Base-by-base conservation (phyloP, 257 asterid species). In the Ajuga chamaepitys region DNA sequence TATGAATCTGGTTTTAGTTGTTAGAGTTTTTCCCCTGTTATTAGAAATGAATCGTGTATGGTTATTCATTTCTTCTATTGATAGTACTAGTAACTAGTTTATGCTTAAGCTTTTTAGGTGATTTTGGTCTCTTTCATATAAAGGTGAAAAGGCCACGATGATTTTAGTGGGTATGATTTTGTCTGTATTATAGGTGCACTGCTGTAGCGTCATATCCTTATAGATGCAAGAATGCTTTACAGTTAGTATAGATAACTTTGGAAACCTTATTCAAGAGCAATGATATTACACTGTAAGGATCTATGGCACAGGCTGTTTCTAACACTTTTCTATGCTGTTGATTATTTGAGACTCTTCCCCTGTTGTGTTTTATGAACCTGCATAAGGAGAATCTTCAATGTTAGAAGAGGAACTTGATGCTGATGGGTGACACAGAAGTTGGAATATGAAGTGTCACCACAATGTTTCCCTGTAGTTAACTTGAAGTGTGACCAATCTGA, bases 151-250 rank as follows among this genome's bases (percentile, higher is more conserved):
- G 28, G 13, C 7, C 53, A 1, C 11, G n/a, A 9, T n/a, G 24
- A 9, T 44, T 74, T 73, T 67, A 54, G 38, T 17, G 9, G 55
- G 37, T 48, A n/a, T 22, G 68, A 59, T 34, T 22, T 48, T 10
- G 16, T 42, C 32, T 30, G 32, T 34, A 30, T 51, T 50, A 30
- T 38, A 20, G 9, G 42, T 40, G 56, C 56, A 9, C 41, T 44
- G 60, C 18, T 46, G 63, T 58, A 48, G 61, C 45, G 18, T 42
- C 3, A 24, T 57, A 41, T 41, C 22, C 48, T 20, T 17, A 8
- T 24, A 22, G 62, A 72, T 67, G 52, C 44, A 44, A 26, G 70
- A 35, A 34, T 37, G 9, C 55, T 37, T 17, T 34, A 9, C 20
- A 14, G 28, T 51, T 6, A 41, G 38, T 41, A 47, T 45, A 2